A percentile compares a stretch with the other conserved stretches of the same genome.
Evolutionary conservation across 2,329 filamentous ascomycete species (phyloP).

Genomic region (Fusarium domesticum): DNA sequence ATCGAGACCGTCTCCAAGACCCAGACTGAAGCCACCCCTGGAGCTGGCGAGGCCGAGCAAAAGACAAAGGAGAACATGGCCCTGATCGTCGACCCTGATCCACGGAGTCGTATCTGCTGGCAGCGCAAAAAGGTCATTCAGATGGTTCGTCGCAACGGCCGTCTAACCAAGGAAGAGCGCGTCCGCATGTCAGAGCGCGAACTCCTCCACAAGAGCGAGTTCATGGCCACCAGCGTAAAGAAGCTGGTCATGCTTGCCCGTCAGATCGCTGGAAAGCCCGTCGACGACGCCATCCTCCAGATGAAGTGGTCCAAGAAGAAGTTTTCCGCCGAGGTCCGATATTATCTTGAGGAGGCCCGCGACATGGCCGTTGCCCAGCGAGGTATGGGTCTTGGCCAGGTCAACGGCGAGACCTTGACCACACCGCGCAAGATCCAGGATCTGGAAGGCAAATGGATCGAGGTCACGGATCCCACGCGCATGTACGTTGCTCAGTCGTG

Average conservation of each 20-base stretch:
- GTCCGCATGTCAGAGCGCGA: slow-evolving; percentile 63
- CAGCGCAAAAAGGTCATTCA: slow-evolving; percentile 81
- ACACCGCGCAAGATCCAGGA: slow-evolving; percentile 58
- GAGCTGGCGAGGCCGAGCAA: slow-evolving; percentile 35
- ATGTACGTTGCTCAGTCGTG: slow-evolving; percentile 93
- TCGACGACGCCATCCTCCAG: slow-evolving; percentile 90
- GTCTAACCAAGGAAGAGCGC: slow-evolving; percentile 56
- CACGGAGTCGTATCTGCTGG: slow-evolving; percentile 67
- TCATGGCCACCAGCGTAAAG: slow-evolving; percentile 83
- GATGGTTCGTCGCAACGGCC: slow-evolving; percentile 60
- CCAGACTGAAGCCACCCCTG: slow-evolving; percentile 13
- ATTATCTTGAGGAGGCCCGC: slow-evolving; percentile 75
- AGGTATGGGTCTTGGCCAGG: slow-evolving; percentile 74
- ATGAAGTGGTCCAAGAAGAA: slow-evolving; percentile 97
- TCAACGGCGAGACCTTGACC: slow-evolving; percentile 39
- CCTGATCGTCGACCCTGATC: slow-evolving; percentile 70
- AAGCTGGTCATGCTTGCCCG: slow-evolving; percentile 83
- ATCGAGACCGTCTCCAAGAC: slow-evolving; percentile 39
- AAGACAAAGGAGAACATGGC: slow-evolving; percentile 53
- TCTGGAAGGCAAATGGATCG: slow-evolving; percentile 71
- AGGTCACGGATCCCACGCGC: slow-evolving; percentile 69
- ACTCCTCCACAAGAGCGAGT: slow-evolving; percentile 59
- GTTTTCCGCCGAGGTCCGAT: slow-evolving; percentile 74
- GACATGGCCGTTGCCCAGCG: slow-evolving; percentile 75
- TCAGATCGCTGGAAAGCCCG: slow-evolving; percentile 89